Percentiles rank a stretch among this genome's conserved stretches.
These are phyloP conservation scores for Xylariales sp. DNA, from an alignment of 2,329 filamentous ascomycete genomes.

Conservation along the genomic window DNA sequence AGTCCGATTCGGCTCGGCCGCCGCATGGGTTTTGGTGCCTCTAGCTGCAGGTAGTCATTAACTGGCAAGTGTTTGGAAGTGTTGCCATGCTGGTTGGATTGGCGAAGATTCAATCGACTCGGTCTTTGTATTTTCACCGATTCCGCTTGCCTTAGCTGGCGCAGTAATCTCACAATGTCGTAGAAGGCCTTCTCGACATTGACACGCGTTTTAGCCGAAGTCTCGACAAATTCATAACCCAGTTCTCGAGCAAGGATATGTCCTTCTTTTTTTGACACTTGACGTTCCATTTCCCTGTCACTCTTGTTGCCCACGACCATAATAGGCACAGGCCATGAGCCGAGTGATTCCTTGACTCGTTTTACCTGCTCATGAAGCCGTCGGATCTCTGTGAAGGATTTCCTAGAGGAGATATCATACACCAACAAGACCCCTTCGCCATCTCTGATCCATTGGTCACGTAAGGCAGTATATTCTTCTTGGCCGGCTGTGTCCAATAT, in stretches of 20 bases:
- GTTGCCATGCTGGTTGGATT: too few relatives aligned
- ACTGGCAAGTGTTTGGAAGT: too few relatives aligned
- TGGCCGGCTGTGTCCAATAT: slow-evolving; percentile 96
- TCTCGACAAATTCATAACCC: slow-evolving; percentile 94
- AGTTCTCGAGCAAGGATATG: slow-evolving; percentile 86
- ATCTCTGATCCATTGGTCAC: slow-evolving; percentile 98
- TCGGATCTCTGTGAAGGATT: slow-evolving; percentile 91
- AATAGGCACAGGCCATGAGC: slow-evolving; percentile 78
- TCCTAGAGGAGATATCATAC: slow-evolving; percentile 96
- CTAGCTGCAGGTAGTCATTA: too few relatives aligned
- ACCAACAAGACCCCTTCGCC: slow-evolving; percentile 97
- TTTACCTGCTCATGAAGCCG: slow-evolving; percentile 96
- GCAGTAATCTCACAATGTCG: slow-evolving; percentile 88
- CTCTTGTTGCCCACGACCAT: slow-evolving; percentile 99
- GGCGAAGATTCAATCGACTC: too few relatives aligned
- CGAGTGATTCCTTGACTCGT: slow-evolving; percentile 87
- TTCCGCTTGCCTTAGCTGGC: slow-evolving; percentile 75
- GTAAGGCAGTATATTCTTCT: slow-evolving; percentile 94
- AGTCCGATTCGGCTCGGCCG: too few relatives aligned
- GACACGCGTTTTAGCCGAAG: slow-evolving; percentile 95
- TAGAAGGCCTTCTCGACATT: slow-evolving; percentile 99
- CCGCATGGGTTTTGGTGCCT: too few relatives aligned
- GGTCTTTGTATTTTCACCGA: too few relatives aligned
- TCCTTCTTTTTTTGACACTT: slow-evolving; percentile 95
- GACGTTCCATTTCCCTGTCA: slow-evolving; percentile 90